Conservation (phyloP, 805 yeast species). For the Hanseniaspora jakobsenii region DNA sequence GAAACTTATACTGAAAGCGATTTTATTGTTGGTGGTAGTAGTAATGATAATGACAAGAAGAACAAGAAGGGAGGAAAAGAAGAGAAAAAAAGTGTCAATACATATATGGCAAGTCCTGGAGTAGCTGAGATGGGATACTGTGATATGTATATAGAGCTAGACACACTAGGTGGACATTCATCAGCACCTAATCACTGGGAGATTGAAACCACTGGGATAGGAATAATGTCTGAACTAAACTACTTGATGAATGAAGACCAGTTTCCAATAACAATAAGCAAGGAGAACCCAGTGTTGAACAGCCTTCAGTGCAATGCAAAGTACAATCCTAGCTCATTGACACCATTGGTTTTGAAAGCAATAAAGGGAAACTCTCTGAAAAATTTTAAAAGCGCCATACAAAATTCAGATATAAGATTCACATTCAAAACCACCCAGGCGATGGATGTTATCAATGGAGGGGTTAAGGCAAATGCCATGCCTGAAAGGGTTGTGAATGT, state of each 20-base stretch:
- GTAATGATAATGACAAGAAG: no score
- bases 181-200: slow-evolving; percentile 39
- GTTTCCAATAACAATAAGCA: slow-evolving; percentile 32
- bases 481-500: slow-evolving; percentile 40
- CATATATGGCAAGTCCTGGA: slow-evolving; percentile 38
- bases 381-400: slow-evolving; percentile 23
- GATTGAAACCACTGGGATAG: slow-evolving; percentile 67
- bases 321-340: slow-evolving; percentile 27
- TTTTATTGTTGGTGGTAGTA: no score
- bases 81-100: no score
- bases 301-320: slow-evolving; percentile 52
- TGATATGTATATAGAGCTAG: slow-evolving; percentile 29
- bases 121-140: slow-evolving; percentile 48
- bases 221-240: slow-evolving; percentile 52
- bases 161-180: slow-evolving; percentile 45
- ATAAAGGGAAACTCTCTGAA: slow-evolving; percentile 23
- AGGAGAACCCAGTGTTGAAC: slow-evolving; percentile 48
- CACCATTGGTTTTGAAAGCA: slow-evolving; percentile 18
- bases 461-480: slow-evolving; percentile 48
- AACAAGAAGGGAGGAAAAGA: no score
- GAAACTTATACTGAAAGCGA: slow-evolving; percentile 35
- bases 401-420: slow-evolving; percentile 12
- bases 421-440: slow-evolving; percentile 46
- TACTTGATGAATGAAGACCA: slow-evolving; percentile 45
- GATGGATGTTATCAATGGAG: slow-evolving; percentile 43